Evolutionary conservation across 31 red algal species (phyloP).

Genomic region (Asparagopsis taxiformis): DNA sequence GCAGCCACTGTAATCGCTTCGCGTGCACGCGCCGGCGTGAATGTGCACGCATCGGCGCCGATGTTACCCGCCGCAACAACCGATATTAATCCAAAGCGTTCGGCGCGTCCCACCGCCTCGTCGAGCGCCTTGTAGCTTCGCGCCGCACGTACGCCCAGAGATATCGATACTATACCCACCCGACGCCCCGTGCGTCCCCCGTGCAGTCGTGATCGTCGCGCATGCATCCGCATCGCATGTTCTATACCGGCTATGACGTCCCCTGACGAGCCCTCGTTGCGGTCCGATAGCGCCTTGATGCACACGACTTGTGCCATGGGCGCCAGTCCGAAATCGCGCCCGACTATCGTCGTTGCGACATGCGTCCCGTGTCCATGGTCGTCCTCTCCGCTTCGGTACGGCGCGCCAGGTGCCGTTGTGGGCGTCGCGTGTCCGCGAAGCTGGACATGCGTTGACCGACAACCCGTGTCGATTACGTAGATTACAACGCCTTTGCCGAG

Average conservation of each 20-base stretch:
- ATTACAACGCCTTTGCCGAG: conserved; percentile 7
- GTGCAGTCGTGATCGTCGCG: not conserved
- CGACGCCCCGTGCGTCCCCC: conserved; percentile 8
- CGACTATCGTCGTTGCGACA: conserved; percentile 40
- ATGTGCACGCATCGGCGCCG: conserved; percentile 55
- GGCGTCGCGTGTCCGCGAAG: conserved; percentile 23
- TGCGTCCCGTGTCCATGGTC: conserved; percentile 71
- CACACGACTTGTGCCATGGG: conserved; percentile 25
- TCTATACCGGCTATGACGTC: conserved; percentile 45
- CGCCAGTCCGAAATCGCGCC: conserved; percentile 28
- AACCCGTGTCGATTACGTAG: conserved; percentile 73
- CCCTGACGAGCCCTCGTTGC: conserved; percentile 43
- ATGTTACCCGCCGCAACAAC: conserved; percentile 63
- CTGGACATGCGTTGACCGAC: conserved; percentile 37
- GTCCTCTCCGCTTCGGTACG: conserved; percentile 32
- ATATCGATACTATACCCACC: conserved; percentile 55
- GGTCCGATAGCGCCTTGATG: conserved; percentile 57
- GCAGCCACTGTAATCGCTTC: conserved; percentile 64
- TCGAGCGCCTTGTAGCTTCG: conserved; percentile 36
- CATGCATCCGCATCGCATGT: conserved; percentile 30
- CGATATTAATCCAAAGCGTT: conserved; percentile 28
- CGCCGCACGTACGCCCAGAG: conserved; percentile 38
- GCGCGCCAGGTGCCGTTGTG: conserved; percentile 21
- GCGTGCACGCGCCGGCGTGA: conserved; percentile 55
- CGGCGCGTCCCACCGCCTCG: conserved; percentile 27